Base-by-base conservation (phyloP, 1,284 basidiomycete species). In the Moesziomyces sp. region DNA sequence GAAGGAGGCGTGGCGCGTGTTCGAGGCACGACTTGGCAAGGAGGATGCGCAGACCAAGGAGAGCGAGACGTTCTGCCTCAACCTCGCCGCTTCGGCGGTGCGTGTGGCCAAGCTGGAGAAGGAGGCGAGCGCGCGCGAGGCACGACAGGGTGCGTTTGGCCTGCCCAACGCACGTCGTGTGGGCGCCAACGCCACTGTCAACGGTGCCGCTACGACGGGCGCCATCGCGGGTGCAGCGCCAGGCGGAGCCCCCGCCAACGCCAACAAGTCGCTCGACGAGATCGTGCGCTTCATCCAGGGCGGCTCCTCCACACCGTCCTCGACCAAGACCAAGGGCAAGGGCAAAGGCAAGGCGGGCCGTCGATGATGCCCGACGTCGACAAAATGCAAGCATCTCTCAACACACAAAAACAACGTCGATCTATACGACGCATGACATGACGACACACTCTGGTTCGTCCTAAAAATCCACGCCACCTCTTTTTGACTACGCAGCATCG, bases 41-140 rank as follows among this genome's bases (percentile, higher is more conserved):
- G 82, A 83, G 1, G 82, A 84, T 52, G 68, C 75, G 10, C 78
- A 80, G 48, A 83, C 82, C 23, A 74, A 80, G 60, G 81, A 83
- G 69, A 75, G 74, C 46, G 76, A 81, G 21, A 57, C 66, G n/a
- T 82, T 82, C 74, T 79, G 82, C 51, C 57, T 60, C 46, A 75
- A 69, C 49, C 67, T 84, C n/a, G 71, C 81, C 4, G 66, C 80
- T 10, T 74, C 71, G 30, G 82, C 81, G n/a, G 79, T 83, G 40
- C 63, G 79, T 13, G 56, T 78, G 28, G 82, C 82, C 28, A 78
- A 81, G 72, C 23, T 78, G 52, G 80, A 83, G 69, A 66, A 74
- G 60, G 75, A 70, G 30, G 78, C 73, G 18, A 67, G 65, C 33
- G 66, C 50, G 14, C 47, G 64, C 16, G 62, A 77, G 42, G 63